Percentiles rank a stretch among this genome's conserved stretches.
Evolutionary conservation across 2,329 filamentous ascomycete species (phyloP).

Genomic region (Fusarium avenaceum): DNA sequence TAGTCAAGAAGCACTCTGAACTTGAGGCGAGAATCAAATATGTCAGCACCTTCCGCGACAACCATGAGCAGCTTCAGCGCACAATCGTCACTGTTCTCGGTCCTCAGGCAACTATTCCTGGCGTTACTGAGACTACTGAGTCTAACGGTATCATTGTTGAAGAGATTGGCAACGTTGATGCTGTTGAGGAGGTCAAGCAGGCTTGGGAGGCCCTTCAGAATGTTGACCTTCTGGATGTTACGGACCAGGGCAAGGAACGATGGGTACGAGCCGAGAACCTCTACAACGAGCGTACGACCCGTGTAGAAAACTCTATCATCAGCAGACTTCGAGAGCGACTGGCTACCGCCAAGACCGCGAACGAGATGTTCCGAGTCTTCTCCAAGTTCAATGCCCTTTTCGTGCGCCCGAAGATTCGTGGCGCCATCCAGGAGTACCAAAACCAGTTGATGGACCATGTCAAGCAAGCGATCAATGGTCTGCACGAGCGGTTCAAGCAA

Average conservation of each 20-base stretch:
- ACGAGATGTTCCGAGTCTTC: constrained; percentile 99
- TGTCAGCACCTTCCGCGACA: constrained; percentile 93
- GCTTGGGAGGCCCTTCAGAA: constrained; percentile 95
- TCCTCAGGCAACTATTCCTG: constrained; percentile 72
- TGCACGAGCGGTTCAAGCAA: constrained; percentile 98
- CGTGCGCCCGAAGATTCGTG: constrained; percentile 97
- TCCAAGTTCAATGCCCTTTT: constrained; percentile 99
- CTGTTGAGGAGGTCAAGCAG: constrained; percentile 94
- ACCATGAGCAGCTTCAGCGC: constrained; percentile 96
- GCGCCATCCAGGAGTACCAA: constrained; percentile 97
- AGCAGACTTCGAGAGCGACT: constrained; percentile 91
- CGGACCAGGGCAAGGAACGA: constrained; percentile 86
- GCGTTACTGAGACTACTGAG: constrained; percentile 63
- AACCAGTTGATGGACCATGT: constrained; percentile 98
- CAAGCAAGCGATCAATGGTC: constrained; percentile 90
- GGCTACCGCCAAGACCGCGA: constrained; percentile 95
- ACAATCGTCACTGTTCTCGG: constrained; percentile 98
- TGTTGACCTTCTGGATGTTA: constrained; percentile 94
- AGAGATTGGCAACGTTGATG: constrained; percentile 97
- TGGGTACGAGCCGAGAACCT: constrained; percentile 96
- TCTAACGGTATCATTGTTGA: constrained; percentile 81
- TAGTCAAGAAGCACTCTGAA: constrained; percentile 86
- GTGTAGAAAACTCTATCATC: constrained; percentile 99
- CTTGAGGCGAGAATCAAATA: constrained; percentile 93
- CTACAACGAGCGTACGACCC: constrained; percentile 96